Percentiles rank a stretch among this genome's conserved stretches.
phyloP scores from a whole-genome alignment of 2,329 filamentous ascomycete genomes.

The Aspergillus persii region DNA sequence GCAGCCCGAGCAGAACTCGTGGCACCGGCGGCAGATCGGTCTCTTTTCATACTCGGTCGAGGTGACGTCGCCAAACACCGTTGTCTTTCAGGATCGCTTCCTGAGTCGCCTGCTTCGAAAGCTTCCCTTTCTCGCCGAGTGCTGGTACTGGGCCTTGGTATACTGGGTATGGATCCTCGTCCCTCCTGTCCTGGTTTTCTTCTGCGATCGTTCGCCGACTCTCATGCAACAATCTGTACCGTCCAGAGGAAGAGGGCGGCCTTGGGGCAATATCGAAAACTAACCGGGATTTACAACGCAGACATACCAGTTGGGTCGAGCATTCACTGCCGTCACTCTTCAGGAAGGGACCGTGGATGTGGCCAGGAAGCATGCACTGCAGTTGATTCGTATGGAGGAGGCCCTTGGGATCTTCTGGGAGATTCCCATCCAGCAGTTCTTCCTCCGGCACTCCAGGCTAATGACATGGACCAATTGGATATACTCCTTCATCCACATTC shows the following conservation, averaged over 20 bases:
- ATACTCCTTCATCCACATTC: conserved; percentile 77
- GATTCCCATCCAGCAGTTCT: conserved; percentile 58
- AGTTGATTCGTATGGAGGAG: conserved; percentile 66
- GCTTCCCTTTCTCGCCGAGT: conserved; percentile 71
- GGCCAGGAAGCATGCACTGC: conserved; percentile 66
- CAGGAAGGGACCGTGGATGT: conserved; percentile 66
- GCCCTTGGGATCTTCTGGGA: conserved; percentile 64
- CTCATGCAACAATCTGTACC: neutral
- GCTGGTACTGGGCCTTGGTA: conserved; percentile 74
- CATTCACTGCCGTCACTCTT: conserved; percentile 68
- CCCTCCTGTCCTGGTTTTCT: neutral
- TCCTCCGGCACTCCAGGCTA: conserved; percentile 53
- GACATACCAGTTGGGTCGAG: conserved; percentile 73
- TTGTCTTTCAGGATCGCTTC: conserved; percentile 57
- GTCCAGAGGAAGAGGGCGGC: neutral
- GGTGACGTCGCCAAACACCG: conserved; percentile 61
- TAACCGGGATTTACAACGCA: conserved; percentile 28
- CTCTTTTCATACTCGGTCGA: conserved; percentile 47
- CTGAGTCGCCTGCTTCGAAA: conserved; percentile 64
- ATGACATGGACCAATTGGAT: conserved; percentile 70
- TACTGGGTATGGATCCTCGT: conserved; percentile 65
- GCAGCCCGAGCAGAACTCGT: conserved; percentile 43
- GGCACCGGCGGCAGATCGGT: conserved; percentile 51
- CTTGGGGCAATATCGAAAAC: neutral
- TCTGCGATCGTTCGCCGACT: neutral